Base-by-base conservation (phyloP, 768 basidiomycete species). In the Galerina sulciceps region DNA sequence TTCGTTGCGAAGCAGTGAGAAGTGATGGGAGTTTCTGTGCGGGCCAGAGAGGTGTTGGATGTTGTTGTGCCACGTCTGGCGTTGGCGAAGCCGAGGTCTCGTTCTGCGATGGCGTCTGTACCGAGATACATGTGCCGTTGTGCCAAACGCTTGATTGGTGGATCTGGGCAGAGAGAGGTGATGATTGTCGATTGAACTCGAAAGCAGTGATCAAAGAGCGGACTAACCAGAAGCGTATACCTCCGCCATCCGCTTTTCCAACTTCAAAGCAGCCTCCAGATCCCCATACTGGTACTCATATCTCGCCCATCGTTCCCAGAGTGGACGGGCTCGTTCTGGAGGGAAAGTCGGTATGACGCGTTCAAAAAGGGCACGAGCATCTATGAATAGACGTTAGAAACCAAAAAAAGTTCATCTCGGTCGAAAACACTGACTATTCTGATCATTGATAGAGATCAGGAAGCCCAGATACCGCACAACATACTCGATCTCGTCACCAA, bases 251-350 rank as follows among this genome's bases (percentile, higher is more conserved):
- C 97, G 85, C 60, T 88, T 87, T 72, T 97, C 95, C 46, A 98
- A 84, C 73, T 96, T 93, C 64, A 91, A 87, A 2, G 92, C 85
- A 1, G 92, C 90, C 42, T 91, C 88, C 36, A 96, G 79, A 73
- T 96, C 94, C n/a, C 94, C 94, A 67, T 91, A 98, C 67, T 93
- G 89, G 75, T 95, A 98, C 72, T 97, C 94, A 75, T 96, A 96
- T 55, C 90, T 82, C 4, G 94, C 89, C 97, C 96, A 99, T 43
- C 93, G 85, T 68, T 97, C 94, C 96, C 96, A 99, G 15, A 99
- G 81, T 0, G 91, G 88, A 36, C 91, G 81, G 14, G 93, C 93
- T 41, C 86, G 85, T 44, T 93, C 91, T 8, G 91, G 76, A 10
- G 89, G 74, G 71, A 97, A 94, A 4, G 83, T 89, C 14, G 81